Conservation (phyloP, 352 stramenopile genomes). For the Phytophthora uliginosa region DNA sequence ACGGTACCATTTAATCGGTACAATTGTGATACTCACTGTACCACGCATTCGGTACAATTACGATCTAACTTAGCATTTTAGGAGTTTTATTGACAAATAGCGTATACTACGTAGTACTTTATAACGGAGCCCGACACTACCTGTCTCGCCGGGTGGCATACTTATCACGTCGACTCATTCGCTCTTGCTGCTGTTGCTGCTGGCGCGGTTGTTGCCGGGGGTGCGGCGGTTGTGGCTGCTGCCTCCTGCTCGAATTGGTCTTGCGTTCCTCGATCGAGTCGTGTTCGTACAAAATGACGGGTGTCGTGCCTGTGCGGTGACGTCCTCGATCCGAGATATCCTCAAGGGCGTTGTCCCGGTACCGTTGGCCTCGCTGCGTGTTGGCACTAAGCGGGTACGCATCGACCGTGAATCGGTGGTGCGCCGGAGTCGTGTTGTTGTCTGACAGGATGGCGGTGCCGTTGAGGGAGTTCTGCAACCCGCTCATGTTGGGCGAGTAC, state of each 20-base stretch:
- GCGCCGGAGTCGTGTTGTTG: conserved; percentile 38
- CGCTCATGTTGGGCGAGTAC: conserved; percentile 45
- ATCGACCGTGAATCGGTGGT: conserved; percentile 44
- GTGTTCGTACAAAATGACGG: conserved; percentile 47
- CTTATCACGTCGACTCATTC: conserved; percentile 26
- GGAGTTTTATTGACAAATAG: conserved; percentile 5
- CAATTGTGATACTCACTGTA: neutral
- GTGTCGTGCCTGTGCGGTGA: conserved; percentile 32
- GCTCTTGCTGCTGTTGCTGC: conserved; percentile 19
- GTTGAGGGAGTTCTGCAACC: conserved; percentile 37
- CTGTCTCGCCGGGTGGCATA: conserved; percentile 30
- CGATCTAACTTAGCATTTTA: neutral
- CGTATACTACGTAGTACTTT: neutral
- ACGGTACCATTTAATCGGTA: neutral
- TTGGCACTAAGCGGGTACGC: conserved; percentile 30
- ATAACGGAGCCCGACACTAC: conserved; percentile 1
- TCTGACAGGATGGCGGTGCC: conserved; percentile 53
- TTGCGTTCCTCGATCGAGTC: conserved; percentile 33
- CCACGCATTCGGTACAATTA: neutral
- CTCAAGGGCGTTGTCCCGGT: conserved; percentile 19
- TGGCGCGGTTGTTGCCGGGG: conserved; percentile 4
- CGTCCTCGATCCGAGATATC: conserved; percentile 38
- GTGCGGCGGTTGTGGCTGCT: conserved; percentile 6
- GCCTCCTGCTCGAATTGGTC: conserved; percentile 32
- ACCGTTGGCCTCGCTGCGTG: conserved; percentile 18